Evolutionary conservation across 352 stramenopile genomes (phyloP), one percentile per base, ranked within the genome.

Genomic region (Globisporangium uncinulatum): DNA sequence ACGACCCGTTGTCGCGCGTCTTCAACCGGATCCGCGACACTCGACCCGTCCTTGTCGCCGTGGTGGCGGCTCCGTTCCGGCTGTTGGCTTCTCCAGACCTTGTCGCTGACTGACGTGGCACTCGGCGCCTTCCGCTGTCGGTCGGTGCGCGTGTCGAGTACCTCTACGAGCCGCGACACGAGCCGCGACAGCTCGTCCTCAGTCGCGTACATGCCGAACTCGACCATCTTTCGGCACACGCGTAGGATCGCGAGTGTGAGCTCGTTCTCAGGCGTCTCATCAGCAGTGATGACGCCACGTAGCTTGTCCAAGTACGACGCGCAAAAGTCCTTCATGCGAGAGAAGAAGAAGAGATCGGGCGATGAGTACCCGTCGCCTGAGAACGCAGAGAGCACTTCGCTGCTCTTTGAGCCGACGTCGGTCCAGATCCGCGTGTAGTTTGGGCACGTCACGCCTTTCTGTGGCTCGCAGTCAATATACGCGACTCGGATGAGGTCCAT

Each of bases 361-460:
- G 60, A 37, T 32, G 71, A 74, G 54, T 82, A 79, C 46, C 63
- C 65, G 20, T 57, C 57, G 3, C 58, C n/a, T 3, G 62, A 67
- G 42, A 73, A 69, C 10, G 55, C 58, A 0, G 67, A 64, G 36
- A 86, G 51, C 14, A 64, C 42, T 42, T 79, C 69, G 13, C 55
- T 58, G 34, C 54, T 56, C 32, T 59, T 76, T 8, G 55, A 45
- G 4, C 66, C 65, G 29, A 86, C 73, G 20, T 86, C 70, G 1
- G 74, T 84, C 77, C 80, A 90, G 41, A 88, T 78, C 7, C 80
- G 70, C 31, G 80, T 90, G 60, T 83, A 88, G 46, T 78, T 85
- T 14, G 80, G 77, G 49, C 77, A 85, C 13, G 68, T 66, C 54
- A 88, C 60, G 0, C 41, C 34, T 20, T 85, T 88, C 52, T 88